Base-by-base conservation (phyloP, 2,329 filamentous ascomycete species). In the Diaporthe vaccinii region DNA sequence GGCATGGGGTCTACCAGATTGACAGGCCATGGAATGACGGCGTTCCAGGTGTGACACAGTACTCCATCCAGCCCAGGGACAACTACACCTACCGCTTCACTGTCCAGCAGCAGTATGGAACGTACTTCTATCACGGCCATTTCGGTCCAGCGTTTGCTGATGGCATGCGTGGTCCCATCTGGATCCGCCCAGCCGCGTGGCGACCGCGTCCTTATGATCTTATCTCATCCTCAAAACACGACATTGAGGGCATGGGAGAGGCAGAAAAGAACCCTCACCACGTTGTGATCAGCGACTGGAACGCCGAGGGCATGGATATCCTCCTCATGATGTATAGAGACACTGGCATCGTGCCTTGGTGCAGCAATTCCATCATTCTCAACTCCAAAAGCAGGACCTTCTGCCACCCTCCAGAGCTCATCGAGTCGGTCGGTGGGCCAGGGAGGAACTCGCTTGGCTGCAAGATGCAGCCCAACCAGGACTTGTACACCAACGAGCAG, bases 1-100 rank as follows among this genome's bases (percentile, higher is more conserved):
- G 77, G 77, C 77, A 78, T 55, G 77, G 77, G 6, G 73, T 78
- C 51, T 78, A 78, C 28, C 77, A 78, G n/a, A 59, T 78, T 39
- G 74, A 78, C 53, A 71, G 69, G 41, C 77, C 77, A 0, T 78
- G 77, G 77, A 76, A 76, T n/a, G 77, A 78, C 22, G 77, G 77
- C 28, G 77, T 78, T 22, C 76, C 77, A 10, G 77, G 77, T 15
- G 77, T 78, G n/a, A 78, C 77, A 12, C 77, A 78, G 65, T 78
- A 75, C 58, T 73, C 77, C 5, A 77, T 76, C 4, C 76, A 77
- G 34, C 69, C 77, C 4, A 72, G 76, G 14, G 77, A 76, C 39
- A 78, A 57, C 1, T 78, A 78, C 25, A 77, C 76, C 15, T 78
- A 78, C 9, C 76, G 74, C 7, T 77, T 78, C 34, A 78, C 77